These are phyloP conservation scores for Alternaria rosae DNA, from an alignment of 2,329 filamentous ascomycete species.

Conservation along the genomic window DNA sequence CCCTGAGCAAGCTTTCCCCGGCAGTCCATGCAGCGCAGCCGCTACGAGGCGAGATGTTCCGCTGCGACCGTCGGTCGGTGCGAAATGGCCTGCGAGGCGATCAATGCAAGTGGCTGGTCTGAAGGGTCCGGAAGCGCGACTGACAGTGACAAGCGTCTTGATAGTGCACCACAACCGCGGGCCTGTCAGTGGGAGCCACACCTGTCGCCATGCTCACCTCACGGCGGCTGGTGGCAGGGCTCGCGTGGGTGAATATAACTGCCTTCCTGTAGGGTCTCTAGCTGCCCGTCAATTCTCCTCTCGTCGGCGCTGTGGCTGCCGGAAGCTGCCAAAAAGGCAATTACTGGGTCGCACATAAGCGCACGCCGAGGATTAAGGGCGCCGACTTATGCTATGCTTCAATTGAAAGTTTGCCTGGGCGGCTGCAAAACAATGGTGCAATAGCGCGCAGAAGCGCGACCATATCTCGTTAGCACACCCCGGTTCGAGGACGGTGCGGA, in stretches of 20 bases:
- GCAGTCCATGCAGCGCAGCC: slow-evolving; percentile 16
- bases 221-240: slow-evolving; percentile 17
- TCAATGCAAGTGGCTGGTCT: slow-evolving; percentile 30
- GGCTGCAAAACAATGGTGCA: slow-evolving; percentile 37
- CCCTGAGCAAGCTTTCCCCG: slow-evolving; percentile 28
- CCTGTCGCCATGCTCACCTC: slow-evolving; percentile 30
- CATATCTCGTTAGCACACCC: slow-evolving; percentile 28
- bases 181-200: slow-evolving; percentile 46
- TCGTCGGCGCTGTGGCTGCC: slow-evolving; percentile 13
- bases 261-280: neutral
- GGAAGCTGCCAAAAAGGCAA: slow-evolving; percentile 12
- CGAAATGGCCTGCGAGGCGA: slow-evolving; percentile 24
- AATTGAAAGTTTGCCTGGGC: slow-evolving; percentile 32
- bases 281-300: neutral
- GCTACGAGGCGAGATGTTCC: slow-evolving; percentile 21
- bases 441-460: slow-evolving; percentile 31
- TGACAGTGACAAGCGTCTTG: slow-evolving; percentile 42
- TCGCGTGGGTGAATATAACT: slow-evolving; percentile 9
- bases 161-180: slow-evolving; percentile 36
- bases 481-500: slow-evolving; percentile 37
- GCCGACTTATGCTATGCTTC: slow-evolving; percentile 30
- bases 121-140: slow-evolving; percentile 37
- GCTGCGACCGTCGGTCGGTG: slow-evolving; percentile 23
- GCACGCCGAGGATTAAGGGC: slow-evolving; percentile 26
- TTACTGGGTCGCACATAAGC: slow-evolving; percentile 20